Conservation (phyloP, 352 stramenopile genomes). For the Globisporangium splendens region DNA sequence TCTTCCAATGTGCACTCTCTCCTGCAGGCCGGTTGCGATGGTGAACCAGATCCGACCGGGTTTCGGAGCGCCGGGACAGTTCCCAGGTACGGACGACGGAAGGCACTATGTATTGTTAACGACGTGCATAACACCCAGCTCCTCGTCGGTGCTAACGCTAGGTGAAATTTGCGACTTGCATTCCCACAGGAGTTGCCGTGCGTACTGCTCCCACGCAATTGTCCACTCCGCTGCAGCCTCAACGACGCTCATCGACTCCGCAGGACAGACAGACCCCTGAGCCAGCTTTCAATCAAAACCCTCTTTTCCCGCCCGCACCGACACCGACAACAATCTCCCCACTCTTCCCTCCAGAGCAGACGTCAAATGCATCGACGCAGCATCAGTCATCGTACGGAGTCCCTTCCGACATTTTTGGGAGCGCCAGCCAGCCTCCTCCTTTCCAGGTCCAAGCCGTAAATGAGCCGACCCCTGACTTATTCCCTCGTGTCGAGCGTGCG, state of each 20-base stretch:
- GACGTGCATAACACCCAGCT: background rate
- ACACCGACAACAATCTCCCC: slow-evolving; percentile 4
- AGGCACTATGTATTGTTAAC: background rate
- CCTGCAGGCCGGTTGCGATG: slow-evolving; percentile 24
- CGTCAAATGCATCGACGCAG: slow-evolving; percentile 1
- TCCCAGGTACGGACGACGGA: no score
- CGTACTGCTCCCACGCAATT: slow-evolving; percentile 50
- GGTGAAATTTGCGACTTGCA: no score
- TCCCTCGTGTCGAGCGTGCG: slow-evolving; percentile 21
- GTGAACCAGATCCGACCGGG: slow-evolving; percentile 26
- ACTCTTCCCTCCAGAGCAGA: background rate
- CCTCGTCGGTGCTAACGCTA: background rate
- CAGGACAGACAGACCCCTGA: slow-evolving; percentile 12
- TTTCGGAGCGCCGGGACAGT: slow-evolving; percentile 17
- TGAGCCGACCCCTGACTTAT: slow-evolving; percentile 20
- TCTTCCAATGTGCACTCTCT: background rate
- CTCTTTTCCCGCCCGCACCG: slow-evolving; percentile 1
- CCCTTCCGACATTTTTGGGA: slow-evolving; percentile 16
- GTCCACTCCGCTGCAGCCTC: slow-evolving; percentile 48
- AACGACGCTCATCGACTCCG: slow-evolving; percentile 30
- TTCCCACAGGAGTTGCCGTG: slow-evolving; percentile 29
- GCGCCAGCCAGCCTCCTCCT: slow-evolving; percentile 10
- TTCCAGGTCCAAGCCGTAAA: slow-evolving; percentile 26
- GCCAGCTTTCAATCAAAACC: slow-evolving; percentile 5
- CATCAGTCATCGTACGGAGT: slow-evolving; percentile 10